phyloP scores from a whole-genome alignment of 805 yeast species.

The Starmerella asiatica region DNA sequence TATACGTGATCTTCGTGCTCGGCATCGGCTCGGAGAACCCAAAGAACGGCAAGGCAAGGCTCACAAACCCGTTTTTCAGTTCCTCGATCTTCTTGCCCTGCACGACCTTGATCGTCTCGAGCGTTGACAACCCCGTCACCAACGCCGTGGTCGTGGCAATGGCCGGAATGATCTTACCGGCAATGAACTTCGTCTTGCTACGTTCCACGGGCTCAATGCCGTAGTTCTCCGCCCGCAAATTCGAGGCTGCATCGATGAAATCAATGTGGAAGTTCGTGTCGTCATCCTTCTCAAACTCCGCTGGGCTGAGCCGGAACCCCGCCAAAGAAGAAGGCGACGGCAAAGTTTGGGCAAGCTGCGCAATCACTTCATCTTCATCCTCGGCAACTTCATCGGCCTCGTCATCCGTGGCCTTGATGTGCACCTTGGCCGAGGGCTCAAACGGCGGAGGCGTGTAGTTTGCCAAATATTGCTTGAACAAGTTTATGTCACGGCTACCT shows the following conservation, averaged over 20 bases:
- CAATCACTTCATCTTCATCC: slow-evolving; percentile 17
- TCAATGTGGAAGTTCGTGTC: slow-evolving; percentile 94
- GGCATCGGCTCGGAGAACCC: slow-evolving; percentile 94
- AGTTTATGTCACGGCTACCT: slow-evolving; percentile 44
- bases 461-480: slow-evolving; percentile 39
- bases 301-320: slow-evolving; percentile 76
- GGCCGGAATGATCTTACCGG: slow-evolving; percentile 97
- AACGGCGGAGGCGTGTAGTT: slow-evolving; percentile 47
- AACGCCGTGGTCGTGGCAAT: slow-evolving; percentile 98
- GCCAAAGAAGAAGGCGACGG: slow-evolving; percentile 84
- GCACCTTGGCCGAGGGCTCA: slow-evolving; percentile 57
- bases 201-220: slow-evolving; percentile 78
- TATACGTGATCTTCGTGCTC: slow-evolving; percentile 70
- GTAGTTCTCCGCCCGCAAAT: slow-evolving; percentile 87
- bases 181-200: slow-evolving; percentile 86
- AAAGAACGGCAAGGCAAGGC: slow-evolving; percentile 86
- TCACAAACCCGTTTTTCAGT: slow-evolving; percentile 84
- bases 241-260: slow-evolving; percentile 89
- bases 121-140: slow-evolving; percentile 86
- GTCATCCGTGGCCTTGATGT: slow-evolving; percentile 80
- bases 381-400: slow-evolving; percentile 52
- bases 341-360: slow-evolving; percentile 51
- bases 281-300: slow-evolving; percentile 95
- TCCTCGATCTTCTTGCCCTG: slow-evolving; percentile 68
- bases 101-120: slow-evolving; percentile 83